phyloP scores from a whole-genome alignment of 345 rosid genomes.

The Pelargonium nanum region DNA sequence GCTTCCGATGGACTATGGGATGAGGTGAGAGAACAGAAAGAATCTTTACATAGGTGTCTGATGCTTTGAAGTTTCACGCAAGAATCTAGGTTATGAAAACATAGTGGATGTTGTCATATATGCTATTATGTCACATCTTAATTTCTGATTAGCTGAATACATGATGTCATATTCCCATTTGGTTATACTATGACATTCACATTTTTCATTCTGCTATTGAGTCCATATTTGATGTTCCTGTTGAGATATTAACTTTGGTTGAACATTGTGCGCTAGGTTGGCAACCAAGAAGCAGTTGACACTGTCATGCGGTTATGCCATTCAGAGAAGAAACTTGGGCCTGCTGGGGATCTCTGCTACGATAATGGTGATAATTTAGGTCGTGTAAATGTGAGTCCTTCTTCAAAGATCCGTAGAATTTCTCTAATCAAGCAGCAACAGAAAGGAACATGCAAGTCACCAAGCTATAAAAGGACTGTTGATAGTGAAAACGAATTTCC shows the following conservation, averaged over 20 bases:
- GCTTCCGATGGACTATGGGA: conserved; percentile 90
- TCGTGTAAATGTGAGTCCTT: conserved; percentile 53
- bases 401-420: conserved; percentile 46
- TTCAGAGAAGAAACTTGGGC: conserved; percentile 25
- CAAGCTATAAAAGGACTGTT: no score
- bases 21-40: conserved; percentile 21
- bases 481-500: conserved; percentile 28
- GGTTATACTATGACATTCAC: no score
- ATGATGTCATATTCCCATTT: no score
- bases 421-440: conserved; percentile 50
- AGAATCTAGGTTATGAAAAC: not conserved
- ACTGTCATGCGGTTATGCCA: conserved; percentile 20
- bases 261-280: conserved; percentile 29
- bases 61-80: not conserved
- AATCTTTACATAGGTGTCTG: not conserved
- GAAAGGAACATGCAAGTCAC: conserved; percentile 23
- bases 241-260: not conserved
- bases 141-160: no score
- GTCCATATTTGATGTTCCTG: not conserved
- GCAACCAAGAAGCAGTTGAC: conserved; percentile 69
- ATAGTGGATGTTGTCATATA: no score
- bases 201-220: not conserved
- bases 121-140: no score
- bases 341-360: conserved; percentile 8
- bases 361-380: conserved; percentile 24